These are phyloP conservation scores for Arachis stenosperma DNA, from an alignment of 306 rosid species.

Conservation along the genomic window DNA sequence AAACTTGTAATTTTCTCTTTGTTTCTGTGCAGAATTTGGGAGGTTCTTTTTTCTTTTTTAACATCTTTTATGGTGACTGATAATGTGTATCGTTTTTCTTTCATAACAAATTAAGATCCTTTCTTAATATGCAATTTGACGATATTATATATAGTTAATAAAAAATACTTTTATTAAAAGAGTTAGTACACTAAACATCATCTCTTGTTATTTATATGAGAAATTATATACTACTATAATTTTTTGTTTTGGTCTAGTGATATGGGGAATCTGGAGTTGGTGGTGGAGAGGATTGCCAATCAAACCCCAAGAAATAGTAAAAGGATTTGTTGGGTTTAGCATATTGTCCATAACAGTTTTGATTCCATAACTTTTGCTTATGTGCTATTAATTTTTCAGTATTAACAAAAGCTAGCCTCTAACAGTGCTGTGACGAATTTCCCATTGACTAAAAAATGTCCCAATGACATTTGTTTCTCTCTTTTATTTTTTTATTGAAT, in stretches of 20 bases:
- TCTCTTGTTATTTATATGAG: too few species aligned
- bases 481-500: too few species aligned
- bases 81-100: background rate
- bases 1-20: background rate
- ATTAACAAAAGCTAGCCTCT: constrained; percentile 59
- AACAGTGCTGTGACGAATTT: constrained; percentile 67
- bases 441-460: constrained; percentile 53
- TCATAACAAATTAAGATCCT: background rate
- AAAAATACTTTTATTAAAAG: too few species aligned
- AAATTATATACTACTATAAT: too few species aligned
- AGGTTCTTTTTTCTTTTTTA: too few species aligned
- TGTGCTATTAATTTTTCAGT: background rate
- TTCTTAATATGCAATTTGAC: too few species aligned
- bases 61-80: too few species aligned
- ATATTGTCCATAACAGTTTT: constrained; percentile 60
- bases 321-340: constrained; percentile 19
- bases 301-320: background rate
- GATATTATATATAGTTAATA: too few species aligned
- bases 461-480: background rate
- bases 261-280: too few species aligned
- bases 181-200: too few species aligned
- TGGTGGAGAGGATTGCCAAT: too few species aligned
- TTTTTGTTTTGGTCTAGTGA: too few species aligned
- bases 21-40: background rate
- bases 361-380: background rate